phyloP scores from a whole-genome alignment of 148 eudicot species.

The Rhododendron griersonianum region DNA sequence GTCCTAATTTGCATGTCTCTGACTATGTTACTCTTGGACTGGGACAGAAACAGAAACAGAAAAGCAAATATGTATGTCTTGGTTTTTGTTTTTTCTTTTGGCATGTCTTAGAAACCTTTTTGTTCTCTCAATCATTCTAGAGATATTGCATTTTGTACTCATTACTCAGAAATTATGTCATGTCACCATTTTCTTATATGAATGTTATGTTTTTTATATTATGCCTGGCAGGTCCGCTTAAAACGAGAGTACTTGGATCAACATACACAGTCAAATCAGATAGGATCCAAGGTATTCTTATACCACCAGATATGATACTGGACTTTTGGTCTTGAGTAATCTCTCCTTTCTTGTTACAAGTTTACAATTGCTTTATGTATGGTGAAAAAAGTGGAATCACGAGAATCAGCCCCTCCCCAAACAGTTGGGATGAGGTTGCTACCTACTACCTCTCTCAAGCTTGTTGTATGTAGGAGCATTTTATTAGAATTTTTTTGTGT shows the following conservation, averaged over 20 bases:
- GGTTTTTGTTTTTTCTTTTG: not conserved
- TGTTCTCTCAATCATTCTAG: not conserved
- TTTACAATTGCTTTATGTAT: not conserved
- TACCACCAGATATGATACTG: not conserved
- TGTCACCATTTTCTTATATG: not conserved
- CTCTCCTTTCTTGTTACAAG: not conserved
- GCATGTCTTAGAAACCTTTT: not conserved
- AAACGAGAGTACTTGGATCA: slow-evolving; percentile 92
- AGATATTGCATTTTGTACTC: not conserved
- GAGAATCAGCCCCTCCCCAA: not conserved
- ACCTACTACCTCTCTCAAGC: not conserved
- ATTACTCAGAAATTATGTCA: not conserved
- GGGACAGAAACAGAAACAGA: slow-evolving; percentile 6
- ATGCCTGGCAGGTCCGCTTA: slow-evolving; percentile 64
- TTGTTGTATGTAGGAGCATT: not conserved
- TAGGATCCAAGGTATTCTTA: slow-evolving; percentile 32
- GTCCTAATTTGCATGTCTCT: not conserved
- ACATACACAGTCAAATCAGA: slow-evolving; percentile 31
- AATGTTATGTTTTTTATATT: not conserved
- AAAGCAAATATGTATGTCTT: not conserved
- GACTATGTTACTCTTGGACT: not conserved
- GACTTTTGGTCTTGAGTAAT: not conserved
- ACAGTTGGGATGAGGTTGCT: not conserved
- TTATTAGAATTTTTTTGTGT: not conserved
- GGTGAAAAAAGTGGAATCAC: not conserved